Conservation (phyloP, 208 protist species). For the Trypanosoma boissoni region DNA sequence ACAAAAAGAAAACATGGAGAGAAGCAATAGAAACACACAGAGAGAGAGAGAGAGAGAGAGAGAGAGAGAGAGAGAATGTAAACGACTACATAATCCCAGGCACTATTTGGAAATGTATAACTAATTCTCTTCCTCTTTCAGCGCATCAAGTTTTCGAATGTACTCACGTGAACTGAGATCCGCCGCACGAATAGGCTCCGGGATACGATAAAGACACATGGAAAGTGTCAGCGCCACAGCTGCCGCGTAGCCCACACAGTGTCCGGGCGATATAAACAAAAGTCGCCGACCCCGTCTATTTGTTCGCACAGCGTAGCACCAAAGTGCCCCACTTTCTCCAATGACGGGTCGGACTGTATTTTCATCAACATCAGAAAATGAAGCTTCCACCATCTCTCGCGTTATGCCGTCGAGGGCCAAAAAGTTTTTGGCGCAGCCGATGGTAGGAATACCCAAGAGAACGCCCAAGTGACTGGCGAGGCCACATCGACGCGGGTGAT, state of each 20-base stretch:
- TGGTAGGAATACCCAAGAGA: constrained; percentile 81
- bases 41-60: constrained; percentile 8
- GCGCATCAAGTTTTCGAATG: constrained; percentile 31
- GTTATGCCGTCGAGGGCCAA: constrained; percentile 85
- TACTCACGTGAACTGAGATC: constrained; percentile 88
- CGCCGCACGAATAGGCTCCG: constrained; percentile 92
- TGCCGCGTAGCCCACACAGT: constrained; percentile 73
- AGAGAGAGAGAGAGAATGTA: constrained; percentile 9
- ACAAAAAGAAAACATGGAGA: not conserved
- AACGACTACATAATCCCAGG: not conserved
- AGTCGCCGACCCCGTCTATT: constrained; percentile 50
- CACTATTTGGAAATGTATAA: not conserved
- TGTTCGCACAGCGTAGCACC: constrained; percentile 53
- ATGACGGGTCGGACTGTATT: constrained; percentile 17
- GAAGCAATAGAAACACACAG: not conserved
- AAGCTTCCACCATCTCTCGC: constrained; percentile 31
- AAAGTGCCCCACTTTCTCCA: constrained; percentile 31
- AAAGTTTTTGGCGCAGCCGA: constrained; percentile 92
- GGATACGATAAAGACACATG: constrained; percentile 70
- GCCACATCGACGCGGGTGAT: constrained; percentile 92
- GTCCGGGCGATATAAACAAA: constrained; percentile 93
- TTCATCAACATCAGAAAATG: constrained; percentile 12
- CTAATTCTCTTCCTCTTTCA: not conserved
- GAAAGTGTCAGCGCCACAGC: constrained; percentile 47
- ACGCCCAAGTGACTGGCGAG: constrained; percentile 94